These are phyloP conservation scores for Zygotorulaspora chibaensis DNA, from an alignment of 805 yeast species.

Conservation along the genomic window DNA sequence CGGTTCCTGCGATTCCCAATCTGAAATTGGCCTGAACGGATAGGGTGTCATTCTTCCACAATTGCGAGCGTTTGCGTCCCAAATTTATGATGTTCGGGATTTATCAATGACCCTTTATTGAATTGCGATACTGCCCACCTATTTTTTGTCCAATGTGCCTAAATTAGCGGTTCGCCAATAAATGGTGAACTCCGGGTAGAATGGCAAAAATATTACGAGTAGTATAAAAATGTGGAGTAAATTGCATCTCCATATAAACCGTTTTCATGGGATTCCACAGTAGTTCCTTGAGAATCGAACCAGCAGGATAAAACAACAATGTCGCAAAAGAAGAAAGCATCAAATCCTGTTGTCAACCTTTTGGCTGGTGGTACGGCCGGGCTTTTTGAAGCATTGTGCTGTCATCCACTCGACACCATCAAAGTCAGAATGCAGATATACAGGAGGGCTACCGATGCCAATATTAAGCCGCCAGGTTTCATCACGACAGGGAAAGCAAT, in stretches of 20 bases:
- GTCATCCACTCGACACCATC: slow-evolving; percentile 97
- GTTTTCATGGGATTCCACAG: not conserved
- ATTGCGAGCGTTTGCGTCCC: not conserved
- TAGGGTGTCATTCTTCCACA: not conserved
- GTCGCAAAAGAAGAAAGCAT: slow-evolving; percentile 35
- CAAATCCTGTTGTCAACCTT: slow-evolving; percentile 55
- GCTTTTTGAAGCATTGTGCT: slow-evolving; percentile 91
- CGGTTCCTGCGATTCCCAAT: too few species aligned
- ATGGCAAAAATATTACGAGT: not conserved
- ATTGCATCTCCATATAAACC: too few species aligned
- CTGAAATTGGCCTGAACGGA: not conserved
- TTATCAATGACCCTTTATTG: not conserved
- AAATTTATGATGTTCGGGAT: not conserved
- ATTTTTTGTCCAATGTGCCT: not conserved
- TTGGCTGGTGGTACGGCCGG: slow-evolving; percentile 98
- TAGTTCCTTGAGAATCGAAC: not conserved
- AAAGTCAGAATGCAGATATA: slow-evolving; percentile 96
- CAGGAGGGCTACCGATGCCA: slow-evolving; percentile 54
- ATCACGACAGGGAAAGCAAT: slow-evolving; percentile 75
- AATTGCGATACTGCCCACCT: not conserved
- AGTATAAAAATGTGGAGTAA: too few species aligned
- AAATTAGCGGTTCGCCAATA: not conserved
- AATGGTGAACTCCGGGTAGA: not conserved
- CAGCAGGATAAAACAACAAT: not conserved
- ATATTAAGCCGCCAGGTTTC: slow-evolving; percentile 76